phyloP scores from a whole-genome alignment of 192 early-diverging fungal species.

The Gryganskiella cystojenkinii region DNA sequence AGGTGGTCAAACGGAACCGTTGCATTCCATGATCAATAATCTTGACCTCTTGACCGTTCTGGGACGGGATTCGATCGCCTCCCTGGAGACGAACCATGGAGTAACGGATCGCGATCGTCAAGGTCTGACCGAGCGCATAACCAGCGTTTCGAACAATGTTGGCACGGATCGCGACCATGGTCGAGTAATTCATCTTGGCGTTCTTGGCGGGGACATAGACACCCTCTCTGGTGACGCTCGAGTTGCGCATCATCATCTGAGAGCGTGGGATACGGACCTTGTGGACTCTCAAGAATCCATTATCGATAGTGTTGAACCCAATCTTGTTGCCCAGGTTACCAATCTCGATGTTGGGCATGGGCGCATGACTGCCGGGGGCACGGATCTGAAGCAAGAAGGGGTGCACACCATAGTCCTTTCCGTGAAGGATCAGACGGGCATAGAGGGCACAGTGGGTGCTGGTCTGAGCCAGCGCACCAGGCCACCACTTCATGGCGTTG shows the following conservation, averaged over 20 bases:
- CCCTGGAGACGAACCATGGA: slow-evolving; percentile 84
- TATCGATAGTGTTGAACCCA: slow-evolving; percentile 66
- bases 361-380: slow-evolving; percentile 35
- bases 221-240: slow-evolving; percentile 78
- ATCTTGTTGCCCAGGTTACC: slow-evolving; percentile 73
- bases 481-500: slow-evolving; percentile 91
- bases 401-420: slow-evolving; percentile 68
- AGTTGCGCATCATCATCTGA: slow-evolving; percentile 90
- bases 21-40: slow-evolving; percentile 89
- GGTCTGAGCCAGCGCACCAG: slow-evolving; percentile 84
- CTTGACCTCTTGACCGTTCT: slow-evolving; percentile 75
- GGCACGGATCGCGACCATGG: slow-evolving; percentile 80
- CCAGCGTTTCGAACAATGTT: slow-evolving; percentile 76
- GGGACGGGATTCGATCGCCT: slow-evolving; percentile 48
- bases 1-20: slow-evolving; percentile 82
- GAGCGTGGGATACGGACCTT: slow-evolving; percentile 84
- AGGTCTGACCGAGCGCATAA: slow-evolving; percentile 57
- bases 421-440: slow-evolving; percentile 80
- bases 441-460: slow-evolving; percentile 82
- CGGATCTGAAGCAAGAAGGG: slow-evolving; percentile 66
- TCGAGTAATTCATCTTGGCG: slow-evolving; percentile 81
- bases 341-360: slow-evolving; percentile 49
- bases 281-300: slow-evolving; percentile 85
- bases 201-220: slow-evolving; percentile 77
- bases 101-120: slow-evolving; percentile 91